phyloP scores from a whole-genome alignment of 768 basidiomycete genomes.

The Mrakia hoshinonis region DNA sequence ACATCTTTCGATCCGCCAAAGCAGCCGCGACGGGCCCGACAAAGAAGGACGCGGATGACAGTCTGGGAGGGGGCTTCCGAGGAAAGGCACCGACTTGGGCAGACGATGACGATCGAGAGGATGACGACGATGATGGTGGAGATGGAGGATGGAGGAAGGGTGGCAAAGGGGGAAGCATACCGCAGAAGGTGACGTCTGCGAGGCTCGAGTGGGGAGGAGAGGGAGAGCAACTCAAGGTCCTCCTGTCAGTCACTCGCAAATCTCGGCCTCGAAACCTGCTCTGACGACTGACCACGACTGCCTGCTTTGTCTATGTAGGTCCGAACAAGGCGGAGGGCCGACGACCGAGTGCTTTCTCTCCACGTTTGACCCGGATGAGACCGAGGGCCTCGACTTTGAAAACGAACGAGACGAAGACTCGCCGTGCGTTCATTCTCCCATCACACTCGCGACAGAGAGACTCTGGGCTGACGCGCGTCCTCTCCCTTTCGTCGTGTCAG shows the following conservation, averaged over 20 bases:
- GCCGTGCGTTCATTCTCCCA: background rate
- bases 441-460: background rate
- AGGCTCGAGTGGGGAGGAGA: slow-evolving; percentile 69
- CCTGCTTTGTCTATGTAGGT: slow-evolving; percentile 46
- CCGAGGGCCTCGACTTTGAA: slow-evolving; percentile 71
- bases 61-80: background rate
- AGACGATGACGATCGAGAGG: slow-evolving; percentile 43
- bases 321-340: slow-evolving; percentile 35
- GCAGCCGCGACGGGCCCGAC: slow-evolving; percentile 43
- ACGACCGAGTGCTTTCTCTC: slow-evolving; percentile 38
- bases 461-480: slow-evolving; percentile 27
- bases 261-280: background rate
- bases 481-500: slow-evolving; percentile 62
- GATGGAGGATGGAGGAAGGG: slow-evolving; percentile 38
- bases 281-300: slow-evolving; percentile 40
- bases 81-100: slow-evolving; percentile 46
- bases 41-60: slow-evolving; percentile 8
- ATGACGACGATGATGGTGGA: slow-evolving; percentile 42
- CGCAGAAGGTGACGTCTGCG: slow-evolving; percentile 64
- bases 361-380: slow-evolving; percentile 74
- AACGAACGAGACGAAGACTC: slow-evolving; percentile 39
- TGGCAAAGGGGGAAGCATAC: slow-evolving; percentile 30
- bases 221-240: slow-evolving; percentile 66
- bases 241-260: slow-evolving; percentile 53
- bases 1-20: slow-evolving; percentile 69